phyloP scores from a whole-genome alignment of 345 rosid genomes.

The Citrus maxima region DNA sequence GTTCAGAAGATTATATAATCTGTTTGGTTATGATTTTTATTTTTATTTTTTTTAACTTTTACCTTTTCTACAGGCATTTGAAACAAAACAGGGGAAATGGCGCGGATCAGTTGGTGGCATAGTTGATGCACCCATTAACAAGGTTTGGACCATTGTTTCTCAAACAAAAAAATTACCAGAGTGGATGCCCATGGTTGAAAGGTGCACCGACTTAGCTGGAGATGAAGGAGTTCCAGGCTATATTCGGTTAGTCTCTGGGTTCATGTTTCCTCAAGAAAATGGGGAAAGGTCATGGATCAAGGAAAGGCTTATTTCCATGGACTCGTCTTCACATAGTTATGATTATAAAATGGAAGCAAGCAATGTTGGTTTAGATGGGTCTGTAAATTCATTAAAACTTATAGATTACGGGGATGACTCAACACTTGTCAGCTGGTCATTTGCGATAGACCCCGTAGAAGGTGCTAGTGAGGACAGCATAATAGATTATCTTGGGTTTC shows the following conservation, averaged over 20 bases:
- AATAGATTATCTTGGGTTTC: slow-evolving; percentile 46
- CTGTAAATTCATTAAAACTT: slow-evolving; percentile 37
- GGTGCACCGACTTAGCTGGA: slow-evolving; percentile 43
- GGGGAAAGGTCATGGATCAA: slow-evolving; percentile 62
- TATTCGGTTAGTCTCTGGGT: slow-evolving; percentile 44
- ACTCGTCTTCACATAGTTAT: slow-evolving; percentile 29
- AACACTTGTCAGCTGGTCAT: slow-evolving; percentile 42
- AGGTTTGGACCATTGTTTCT: slow-evolving; percentile 47
- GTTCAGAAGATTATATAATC: not conserved
- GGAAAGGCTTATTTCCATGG: slow-evolving; percentile 49
- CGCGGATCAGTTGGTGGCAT: slow-evolving; percentile 39
- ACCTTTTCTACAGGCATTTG: slow-evolving; percentile 20
- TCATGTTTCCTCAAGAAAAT: slow-evolving; percentile 55
- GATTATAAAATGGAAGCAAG: slow-evolving; percentile 50
- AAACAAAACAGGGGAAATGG: slow-evolving; percentile 37
- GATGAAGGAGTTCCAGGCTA: slow-evolving; percentile 48
- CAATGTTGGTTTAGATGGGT: slow-evolving; percentile 53
- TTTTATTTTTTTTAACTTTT: not conserved
- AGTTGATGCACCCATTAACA: slow-evolving; percentile 41
- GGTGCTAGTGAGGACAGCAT: slow-evolving; percentile 38
- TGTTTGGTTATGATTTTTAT: not conserved
- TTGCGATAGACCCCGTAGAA: slow-evolving; percentile 39
- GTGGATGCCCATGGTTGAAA: slow-evolving; percentile 63
- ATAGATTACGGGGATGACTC: slow-evolving; percentile 39
- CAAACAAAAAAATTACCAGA: slow-evolving; percentile 38